phyloP scores from a whole-genome alignment of 2,329 filamentous ascomycete genomes.

The Paracamarosporium sp. region DNA sequence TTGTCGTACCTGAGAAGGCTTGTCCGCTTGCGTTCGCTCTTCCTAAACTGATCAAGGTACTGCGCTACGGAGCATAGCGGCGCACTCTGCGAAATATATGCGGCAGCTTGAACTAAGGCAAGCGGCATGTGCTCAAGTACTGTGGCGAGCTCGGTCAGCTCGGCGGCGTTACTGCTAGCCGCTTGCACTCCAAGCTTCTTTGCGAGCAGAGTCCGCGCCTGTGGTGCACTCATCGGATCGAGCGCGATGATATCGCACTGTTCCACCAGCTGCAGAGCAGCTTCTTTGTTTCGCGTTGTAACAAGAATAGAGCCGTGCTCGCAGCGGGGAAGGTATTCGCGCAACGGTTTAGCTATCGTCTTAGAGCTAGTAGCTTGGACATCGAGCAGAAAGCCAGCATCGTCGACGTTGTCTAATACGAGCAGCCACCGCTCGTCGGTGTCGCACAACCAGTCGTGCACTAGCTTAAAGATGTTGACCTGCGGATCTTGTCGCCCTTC shows the following conservation, averaged over 20 bases:
- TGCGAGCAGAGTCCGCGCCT: constrained; percentile 28
- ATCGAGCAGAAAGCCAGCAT: constrained; percentile 4
- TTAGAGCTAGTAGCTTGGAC: background rate
- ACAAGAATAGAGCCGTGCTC: constrained; percentile 6
- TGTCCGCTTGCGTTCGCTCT: constrained; percentile 3
- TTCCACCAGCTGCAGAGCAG: constrained; percentile 5
- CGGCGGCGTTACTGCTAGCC: constrained; percentile 15
- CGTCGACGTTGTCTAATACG: constrained; percentile 20
- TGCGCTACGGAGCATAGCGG: constrained; percentile 4
- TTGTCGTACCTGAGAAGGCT: constrained; percentile 8
- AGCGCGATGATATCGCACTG: constrained; percentile 19
- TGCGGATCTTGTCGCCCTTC: constrained; percentile 5
- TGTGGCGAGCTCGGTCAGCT: constrained; percentile 24
- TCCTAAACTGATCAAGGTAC: constrained; percentile 9
- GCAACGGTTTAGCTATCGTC: background rate
- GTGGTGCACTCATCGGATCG: constrained; percentile 21
- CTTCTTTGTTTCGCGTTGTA: constrained; percentile 6
- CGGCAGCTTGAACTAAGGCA: too few relatives aligned
- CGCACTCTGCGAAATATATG: constrained; percentile 30
- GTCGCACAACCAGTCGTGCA: constrained; percentile 14
- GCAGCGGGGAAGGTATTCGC: constrained; percentile 2
- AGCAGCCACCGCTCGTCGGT: constrained; percentile 14
- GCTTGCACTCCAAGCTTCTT: constrained; percentile 25
- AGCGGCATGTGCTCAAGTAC: constrained; percentile 43
- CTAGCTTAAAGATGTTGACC: constrained; percentile 14